Evolutionary conservation across 78 protist genomes (phyloP).

Genomic region (Tieghemostelium lacteum): DNA sequence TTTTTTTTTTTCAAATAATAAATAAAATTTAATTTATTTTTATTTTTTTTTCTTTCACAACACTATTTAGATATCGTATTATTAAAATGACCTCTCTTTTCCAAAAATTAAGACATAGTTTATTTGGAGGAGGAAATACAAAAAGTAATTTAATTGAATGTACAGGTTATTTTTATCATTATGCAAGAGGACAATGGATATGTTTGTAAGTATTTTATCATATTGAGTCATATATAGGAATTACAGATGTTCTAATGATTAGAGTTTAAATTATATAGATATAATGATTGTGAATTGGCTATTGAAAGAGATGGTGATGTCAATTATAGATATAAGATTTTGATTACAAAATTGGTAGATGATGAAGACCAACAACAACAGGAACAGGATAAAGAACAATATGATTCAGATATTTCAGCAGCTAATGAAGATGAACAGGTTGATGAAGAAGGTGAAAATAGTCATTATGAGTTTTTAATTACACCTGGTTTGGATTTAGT

Average conservation of each 20-base stretch:
- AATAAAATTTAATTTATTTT: too few species aligned
- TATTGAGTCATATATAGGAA: too few species aligned
- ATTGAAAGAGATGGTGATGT: constrained; percentile 21
- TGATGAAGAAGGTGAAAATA: not conserved
- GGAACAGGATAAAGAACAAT: not conserved
- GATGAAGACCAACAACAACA: constrained; percentile 5
- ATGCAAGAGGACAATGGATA: constrained; percentile 49
- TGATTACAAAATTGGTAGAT: constrained; percentile 49
- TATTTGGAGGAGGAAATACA: too few species aligned
- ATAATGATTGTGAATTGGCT: constrained; percentile 54
- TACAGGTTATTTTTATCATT: constrained; percentile 66
- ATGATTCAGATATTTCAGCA: not conserved
- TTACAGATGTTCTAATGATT: too few species aligned
- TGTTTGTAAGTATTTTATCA: constrained; percentile 50
- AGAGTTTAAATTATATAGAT: not conserved
- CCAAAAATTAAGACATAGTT: not conserved
- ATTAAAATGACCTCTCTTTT: not conserved
- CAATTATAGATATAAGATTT: constrained; percentile 22
- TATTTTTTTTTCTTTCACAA: not conserved
- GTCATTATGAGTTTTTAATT: constrained; percentile 50
- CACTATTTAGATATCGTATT: not conserved
- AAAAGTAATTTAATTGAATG: constrained; percentile 21
- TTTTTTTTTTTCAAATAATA: not conserved
- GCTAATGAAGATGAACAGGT: not conserved
- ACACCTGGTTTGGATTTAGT: constrained; percentile 47